phyloP scores from a whole-genome alignment of 306 rosid species.

The Glycine soja region DNA sequence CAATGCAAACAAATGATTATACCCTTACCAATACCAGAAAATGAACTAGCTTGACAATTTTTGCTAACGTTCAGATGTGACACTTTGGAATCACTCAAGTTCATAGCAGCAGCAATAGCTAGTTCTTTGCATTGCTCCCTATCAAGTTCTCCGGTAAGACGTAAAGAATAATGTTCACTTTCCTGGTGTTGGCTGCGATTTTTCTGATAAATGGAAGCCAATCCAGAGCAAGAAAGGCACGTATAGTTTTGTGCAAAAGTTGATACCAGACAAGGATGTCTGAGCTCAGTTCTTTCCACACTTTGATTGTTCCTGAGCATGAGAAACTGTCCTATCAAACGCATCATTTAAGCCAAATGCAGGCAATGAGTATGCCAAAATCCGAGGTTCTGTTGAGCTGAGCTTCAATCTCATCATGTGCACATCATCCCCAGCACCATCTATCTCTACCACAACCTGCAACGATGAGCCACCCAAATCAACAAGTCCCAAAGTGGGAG shows the following conservation, averaged over 20 bases:
- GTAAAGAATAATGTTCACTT: constrained; percentile 52
- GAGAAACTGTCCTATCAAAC: constrained; percentile 70
- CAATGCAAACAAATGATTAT: constrained; percentile 15
- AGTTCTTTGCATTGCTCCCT: constrained; percentile 75
- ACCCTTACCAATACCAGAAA: constrained; percentile 48
- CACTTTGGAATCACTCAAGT: constrained; percentile 57
- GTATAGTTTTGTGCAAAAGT: constrained; percentile 63
- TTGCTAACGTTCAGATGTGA: constrained; percentile 47
- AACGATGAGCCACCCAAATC: constrained; percentile 93
- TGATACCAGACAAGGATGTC: constrained; percentile 76
- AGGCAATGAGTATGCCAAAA: constrained; percentile 66
- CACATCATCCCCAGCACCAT: constrained; percentile 48
- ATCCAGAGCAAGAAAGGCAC: constrained; percentile 53
- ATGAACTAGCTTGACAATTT: constrained; percentile 21
- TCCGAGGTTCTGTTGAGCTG: constrained; percentile 51
- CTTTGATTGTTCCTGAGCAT: constrained; percentile 56
- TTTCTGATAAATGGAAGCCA: constrained; percentile 38
- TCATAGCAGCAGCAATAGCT: constrained; percentile 73
- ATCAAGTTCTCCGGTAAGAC: constrained; percentile 67
- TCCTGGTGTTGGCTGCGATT: constrained; percentile 44
- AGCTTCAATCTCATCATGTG: constrained; percentile 59
- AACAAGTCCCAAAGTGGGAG: constrained; percentile 73
- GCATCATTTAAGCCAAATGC: constrained; percentile 87
- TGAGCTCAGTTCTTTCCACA: constrained; percentile 51
- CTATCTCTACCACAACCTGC: constrained; percentile 61